A percentile compares a stretch with the other conserved stretches of the same genome.
Evolutionary conservation across 2,329 filamentous ascomycete species (phyloP).

Genomic region (Sporothrix luriei): DNA sequence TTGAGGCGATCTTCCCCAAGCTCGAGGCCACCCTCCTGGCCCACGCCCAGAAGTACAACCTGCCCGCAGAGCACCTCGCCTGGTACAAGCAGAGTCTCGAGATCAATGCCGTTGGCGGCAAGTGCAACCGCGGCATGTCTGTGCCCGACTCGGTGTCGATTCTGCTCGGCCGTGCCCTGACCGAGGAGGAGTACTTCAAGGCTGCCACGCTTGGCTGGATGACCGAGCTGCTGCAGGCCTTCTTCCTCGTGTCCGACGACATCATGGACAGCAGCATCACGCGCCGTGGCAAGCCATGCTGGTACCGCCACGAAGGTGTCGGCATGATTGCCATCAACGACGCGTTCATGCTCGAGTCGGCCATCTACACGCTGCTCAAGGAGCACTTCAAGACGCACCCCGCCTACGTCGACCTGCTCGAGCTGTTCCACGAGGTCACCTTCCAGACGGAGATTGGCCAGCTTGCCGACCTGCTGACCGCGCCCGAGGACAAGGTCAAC

Average conservation of each 20-base stretch:
- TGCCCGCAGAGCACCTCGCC: slow-evolving; percentile 76
- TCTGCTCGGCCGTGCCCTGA: slow-evolving; percentile 71
- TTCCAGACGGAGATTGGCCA: slow-evolving; percentile 96
- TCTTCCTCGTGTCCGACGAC: slow-evolving; percentile 97
- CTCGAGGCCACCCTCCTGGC: slow-evolving; percentile 80
- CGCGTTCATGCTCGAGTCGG: slow-evolving; percentile 88
- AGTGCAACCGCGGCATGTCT: slow-evolving; percentile 98
- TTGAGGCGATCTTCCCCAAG: slow-evolving; percentile 86
- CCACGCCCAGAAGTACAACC: slow-evolving; percentile 77
- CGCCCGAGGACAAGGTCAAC: slow-evolving; percentile 90
- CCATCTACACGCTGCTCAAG: slow-evolving; percentile 89
- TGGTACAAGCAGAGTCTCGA: slow-evolving; percentile 91
- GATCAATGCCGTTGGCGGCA: slow-evolving; percentile 87
- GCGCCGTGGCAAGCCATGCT: slow-evolving; percentile 90
- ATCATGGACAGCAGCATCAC: slow-evolving; percentile 98
- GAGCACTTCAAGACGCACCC: slow-evolving; percentile 90
- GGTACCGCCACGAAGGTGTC: slow-evolving; percentile 88
- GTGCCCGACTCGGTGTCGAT: slow-evolving; percentile 88
- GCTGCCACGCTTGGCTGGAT: slow-evolving; percentile 91
- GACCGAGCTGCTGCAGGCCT: slow-evolving; percentile 96
- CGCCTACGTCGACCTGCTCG: slow-evolving; percentile 84
- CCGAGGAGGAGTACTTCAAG: slow-evolving; percentile 82
- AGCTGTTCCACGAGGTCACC: slow-evolving; percentile 93
- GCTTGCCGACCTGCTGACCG: slow-evolving; percentile 90
- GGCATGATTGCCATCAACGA: slow-evolving; percentile 99